Percentiles rank a stretch among this genome's conserved stretches.
phyloP scores from a whole-genome alignment of 75 land plant species.

The Adiantum capillusveneris region DNA sequence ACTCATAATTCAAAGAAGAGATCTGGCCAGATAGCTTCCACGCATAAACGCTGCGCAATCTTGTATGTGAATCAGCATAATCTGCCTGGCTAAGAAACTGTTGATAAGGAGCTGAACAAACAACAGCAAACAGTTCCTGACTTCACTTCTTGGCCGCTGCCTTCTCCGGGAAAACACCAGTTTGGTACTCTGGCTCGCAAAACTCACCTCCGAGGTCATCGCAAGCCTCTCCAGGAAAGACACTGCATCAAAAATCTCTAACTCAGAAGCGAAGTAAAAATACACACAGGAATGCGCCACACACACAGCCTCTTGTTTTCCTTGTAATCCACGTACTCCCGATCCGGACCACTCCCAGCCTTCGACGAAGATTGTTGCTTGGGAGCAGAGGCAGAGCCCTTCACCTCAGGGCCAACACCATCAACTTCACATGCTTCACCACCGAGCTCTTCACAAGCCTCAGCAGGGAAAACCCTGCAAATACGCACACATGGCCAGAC shows the following conservation, averaged over 20 bases:
- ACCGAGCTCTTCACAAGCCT: conserved; percentile 18
- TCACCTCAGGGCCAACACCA: conserved; percentile 19
- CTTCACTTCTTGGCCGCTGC: too few species aligned
- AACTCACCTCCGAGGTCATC: conserved; percentile 88
- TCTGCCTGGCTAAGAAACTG: too few species aligned
- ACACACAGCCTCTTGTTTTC: neutral
- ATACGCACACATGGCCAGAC: too few species aligned
- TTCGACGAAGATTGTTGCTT: neutral
- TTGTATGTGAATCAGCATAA: too few species aligned
- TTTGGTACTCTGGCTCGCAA: conserved; percentile 46
- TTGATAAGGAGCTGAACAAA: too few species aligned
- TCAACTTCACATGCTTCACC: neutral
- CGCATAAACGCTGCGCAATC: too few species aligned
- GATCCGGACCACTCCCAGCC: conserved; percentile 3
- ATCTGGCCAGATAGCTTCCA: too few species aligned
- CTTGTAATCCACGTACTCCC: conserved; percentile 18
- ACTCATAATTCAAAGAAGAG: too few species aligned
- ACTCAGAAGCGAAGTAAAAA: neutral
- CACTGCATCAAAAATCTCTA: neutral
- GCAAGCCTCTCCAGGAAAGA: conserved; percentile 73
- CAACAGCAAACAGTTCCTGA: too few species aligned
- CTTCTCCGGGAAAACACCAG: too few species aligned
- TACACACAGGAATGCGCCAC: neutral
- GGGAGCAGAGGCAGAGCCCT: neutral
- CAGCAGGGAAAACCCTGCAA: conserved; percentile 20